Percentiles rank a stretch among this genome's conserved stretches.
Conservation (phyloP, 139 green algal species). For the Chlamydomonas incerta region DNA sequence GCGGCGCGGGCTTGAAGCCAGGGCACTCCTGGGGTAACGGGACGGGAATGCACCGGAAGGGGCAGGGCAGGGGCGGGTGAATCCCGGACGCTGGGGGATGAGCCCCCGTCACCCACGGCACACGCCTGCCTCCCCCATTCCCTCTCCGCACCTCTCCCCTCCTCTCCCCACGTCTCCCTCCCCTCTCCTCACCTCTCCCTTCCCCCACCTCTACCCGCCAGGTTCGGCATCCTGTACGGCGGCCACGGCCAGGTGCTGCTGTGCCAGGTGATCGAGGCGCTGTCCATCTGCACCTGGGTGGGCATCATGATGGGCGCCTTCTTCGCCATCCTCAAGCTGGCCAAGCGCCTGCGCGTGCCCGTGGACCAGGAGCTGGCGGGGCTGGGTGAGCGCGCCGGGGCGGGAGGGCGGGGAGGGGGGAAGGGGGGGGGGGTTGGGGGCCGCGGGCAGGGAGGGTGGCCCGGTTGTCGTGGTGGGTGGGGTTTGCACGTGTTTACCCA, state of each 20-base stretch:
- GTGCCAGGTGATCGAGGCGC: conserved; percentile 51
- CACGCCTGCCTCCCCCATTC: background rate
- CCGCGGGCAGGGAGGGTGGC: too few relatives aligned
- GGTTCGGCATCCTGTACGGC: conserved; percentile 59
- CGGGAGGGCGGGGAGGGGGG: background rate
- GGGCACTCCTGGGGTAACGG: too few relatives aligned
- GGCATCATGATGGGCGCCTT: conserved; percentile 60
- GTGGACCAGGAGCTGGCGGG: conserved; percentile 43
- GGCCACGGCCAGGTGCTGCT: conserved; percentile 61
- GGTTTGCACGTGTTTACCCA: too few relatives aligned
- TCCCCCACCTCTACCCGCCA: background rate
- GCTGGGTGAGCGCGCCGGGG: conserved; percentile 9
- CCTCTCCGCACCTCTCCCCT: background rate
- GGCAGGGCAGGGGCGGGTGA: too few relatives aligned
- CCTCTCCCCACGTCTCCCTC: background rate
- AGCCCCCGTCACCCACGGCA: background rate
- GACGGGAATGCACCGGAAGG: too few relatives aligned
- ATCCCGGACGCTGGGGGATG: too few relatives aligned
- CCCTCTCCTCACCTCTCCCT: background rate
- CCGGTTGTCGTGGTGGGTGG: too few relatives aligned
- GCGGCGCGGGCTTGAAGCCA: too few relatives aligned
- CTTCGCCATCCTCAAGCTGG: conserved; percentile 24
- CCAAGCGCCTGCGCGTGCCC: conserved; percentile 9
- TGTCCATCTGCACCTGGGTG: conserved; percentile 60
- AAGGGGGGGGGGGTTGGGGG: background rate